phyloP scores from a whole-genome alignment of 352 stramenopile genomes.

The Globisporangium middletonii region DNA sequence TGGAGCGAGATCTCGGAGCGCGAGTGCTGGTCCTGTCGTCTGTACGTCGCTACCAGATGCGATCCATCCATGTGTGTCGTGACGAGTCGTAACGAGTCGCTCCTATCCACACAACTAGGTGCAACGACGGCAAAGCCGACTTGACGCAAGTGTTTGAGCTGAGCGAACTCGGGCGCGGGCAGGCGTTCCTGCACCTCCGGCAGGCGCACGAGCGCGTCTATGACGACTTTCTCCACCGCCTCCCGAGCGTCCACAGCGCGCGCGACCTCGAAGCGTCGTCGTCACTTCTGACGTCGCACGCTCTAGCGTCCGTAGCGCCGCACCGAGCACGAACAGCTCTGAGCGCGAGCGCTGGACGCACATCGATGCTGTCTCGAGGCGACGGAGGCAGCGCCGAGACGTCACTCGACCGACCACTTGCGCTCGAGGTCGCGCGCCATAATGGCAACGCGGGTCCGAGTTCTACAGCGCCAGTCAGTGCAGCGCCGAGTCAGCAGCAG shows the following conservation, averaged over 20 bases:
- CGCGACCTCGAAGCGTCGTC: neutral
- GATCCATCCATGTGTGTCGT: too few relatives aligned
- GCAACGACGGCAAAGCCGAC: conserved; percentile 47
- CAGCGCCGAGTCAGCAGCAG: too few relatives aligned
- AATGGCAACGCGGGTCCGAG: neutral
- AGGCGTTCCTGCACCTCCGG: conserved; percentile 60
- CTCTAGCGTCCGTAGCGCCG: neutral
- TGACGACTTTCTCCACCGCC: conserved; percentile 40
- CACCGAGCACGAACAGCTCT: too few relatives aligned
- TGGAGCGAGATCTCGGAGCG: conserved; percentile 74
- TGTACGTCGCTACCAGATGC: conserved; percentile 19
- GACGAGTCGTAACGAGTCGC: too few relatives aligned
- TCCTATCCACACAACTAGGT: conserved; percentile 17
- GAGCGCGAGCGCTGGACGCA: too few relatives aligned
- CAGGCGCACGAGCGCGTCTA: conserved; percentile 53
- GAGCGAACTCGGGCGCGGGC: conserved; percentile 45
- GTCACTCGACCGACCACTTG: too few relatives aligned
- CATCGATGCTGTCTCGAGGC: too few relatives aligned
- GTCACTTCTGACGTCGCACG: neutral
- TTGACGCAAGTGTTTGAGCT: conserved; percentile 60
- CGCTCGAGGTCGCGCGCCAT: too few relatives aligned
- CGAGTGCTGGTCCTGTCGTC: conserved; percentile 67
- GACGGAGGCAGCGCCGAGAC: too few relatives aligned
- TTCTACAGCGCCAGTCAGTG: too few relatives aligned
- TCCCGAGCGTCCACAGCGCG: conserved; percentile 23